Conservation (phyloP, 345 rosid species). For the Dovyalis caffra region DNA sequence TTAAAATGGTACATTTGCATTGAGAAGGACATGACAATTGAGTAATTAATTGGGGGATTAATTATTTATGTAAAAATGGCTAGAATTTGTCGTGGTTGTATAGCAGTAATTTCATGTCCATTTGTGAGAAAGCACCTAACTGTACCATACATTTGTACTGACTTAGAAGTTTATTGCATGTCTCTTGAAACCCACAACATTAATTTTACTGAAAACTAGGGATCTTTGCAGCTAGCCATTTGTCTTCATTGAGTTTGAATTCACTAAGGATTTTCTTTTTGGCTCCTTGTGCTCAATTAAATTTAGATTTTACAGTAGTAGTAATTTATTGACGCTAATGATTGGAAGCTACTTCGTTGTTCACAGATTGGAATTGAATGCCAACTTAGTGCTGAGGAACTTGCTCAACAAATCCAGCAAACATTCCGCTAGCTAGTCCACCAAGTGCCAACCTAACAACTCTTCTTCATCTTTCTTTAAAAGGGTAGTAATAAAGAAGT, state of each 20-base stretch:
- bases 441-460: not conserved
- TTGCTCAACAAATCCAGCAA: constrained; percentile 82
- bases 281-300: not conserved
- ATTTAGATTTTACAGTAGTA: not conserved
- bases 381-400: constrained; percentile 91
- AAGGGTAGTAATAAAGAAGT: constrained; percentile 2
- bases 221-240: not conserved
- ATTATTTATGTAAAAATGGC: not conserved
- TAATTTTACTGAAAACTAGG: not conserved
- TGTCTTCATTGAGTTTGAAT: not conserved
- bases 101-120: not conserved
- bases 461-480: not conserved
- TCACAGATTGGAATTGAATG: constrained; percentile 93
- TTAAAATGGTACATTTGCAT: not conserved
- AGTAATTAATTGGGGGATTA: not conserved
- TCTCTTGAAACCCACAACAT: not conserved
- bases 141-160: not conserved
- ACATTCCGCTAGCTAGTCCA: constrained; percentile 51
- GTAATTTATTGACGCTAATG: not conserved
- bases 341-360: constrained; percentile 8
- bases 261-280: not conserved
- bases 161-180: not conserved
- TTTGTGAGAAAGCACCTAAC: not conserved
- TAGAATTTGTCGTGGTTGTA: not conserved
- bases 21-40: not conserved